Conservation (phyloP, 179 eudicot species). For the Pouteria campechiana region DNA sequence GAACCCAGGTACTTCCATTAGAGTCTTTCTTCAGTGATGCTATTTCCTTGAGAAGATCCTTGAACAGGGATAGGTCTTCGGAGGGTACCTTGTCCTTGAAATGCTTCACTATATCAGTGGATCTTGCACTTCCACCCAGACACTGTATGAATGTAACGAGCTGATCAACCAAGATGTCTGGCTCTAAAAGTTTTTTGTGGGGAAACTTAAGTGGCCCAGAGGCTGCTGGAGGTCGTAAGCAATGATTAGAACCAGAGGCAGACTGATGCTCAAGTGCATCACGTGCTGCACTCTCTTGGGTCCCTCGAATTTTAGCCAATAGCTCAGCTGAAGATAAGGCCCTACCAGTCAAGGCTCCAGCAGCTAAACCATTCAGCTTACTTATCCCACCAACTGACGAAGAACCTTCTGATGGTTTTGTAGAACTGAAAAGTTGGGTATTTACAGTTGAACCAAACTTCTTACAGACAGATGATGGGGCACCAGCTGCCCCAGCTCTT, state of each 20-base stretch:
- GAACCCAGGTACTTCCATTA: constrained; percentile 68
- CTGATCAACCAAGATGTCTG: constrained; percentile 73
- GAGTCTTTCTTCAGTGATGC: constrained; percentile 57
- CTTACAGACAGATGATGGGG: constrained; percentile 57
- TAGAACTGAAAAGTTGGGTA: constrained; percentile 32
- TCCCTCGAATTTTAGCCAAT: constrained; percentile 63
- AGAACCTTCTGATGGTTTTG: constrained; percentile 20
- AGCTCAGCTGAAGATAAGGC: constrained; percentile 80
- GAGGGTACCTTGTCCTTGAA: constrained; percentile 75
- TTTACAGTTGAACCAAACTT: constrained; percentile 85
- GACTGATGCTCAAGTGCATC: constrained; percentile 88
- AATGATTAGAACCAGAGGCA: constrained; percentile 8
- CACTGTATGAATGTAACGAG: constrained; percentile 76
- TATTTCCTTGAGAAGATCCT: constrained; percentile 89
- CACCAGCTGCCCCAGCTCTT: constrained; percentile 87
- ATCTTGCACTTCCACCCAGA: constrained; percentile 56
- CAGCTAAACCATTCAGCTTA: constrained; percentile 28
- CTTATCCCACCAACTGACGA: constrained; percentile 16
- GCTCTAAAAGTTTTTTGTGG: constrained; percentile 39
- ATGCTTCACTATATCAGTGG: constrained; percentile 65
- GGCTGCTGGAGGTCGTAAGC: constrained; percentile 11
- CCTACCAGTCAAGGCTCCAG: constrained; percentile 80
- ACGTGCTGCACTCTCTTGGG: constrained; percentile 52
- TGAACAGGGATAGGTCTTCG: constrained; percentile 72
- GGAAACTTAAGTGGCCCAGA: constrained; percentile 25